Percentiles rank a stretch among this genome's conserved stretches.
These are phyloP conservation scores for Monosporozyma yasuniensis DNA, from an alignment of 805 yeast genomes.

Conservation along the genomic window DNA sequence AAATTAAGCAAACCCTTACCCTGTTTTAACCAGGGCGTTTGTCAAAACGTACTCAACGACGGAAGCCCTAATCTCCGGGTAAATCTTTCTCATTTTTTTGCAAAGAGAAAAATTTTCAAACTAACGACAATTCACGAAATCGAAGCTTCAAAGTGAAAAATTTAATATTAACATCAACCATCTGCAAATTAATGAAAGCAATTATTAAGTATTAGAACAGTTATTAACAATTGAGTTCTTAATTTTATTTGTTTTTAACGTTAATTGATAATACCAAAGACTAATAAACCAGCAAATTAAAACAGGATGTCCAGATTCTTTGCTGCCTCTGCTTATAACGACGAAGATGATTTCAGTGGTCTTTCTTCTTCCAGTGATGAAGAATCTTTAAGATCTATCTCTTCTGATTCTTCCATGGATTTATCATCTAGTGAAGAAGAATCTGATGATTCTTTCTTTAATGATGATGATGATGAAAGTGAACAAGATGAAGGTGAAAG, in stretches of 20 bases:
- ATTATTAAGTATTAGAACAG: no score
- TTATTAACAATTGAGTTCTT: neutral
- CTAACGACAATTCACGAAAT: neutral
- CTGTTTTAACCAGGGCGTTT: no score
- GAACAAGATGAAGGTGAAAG: conserved; percentile 24
- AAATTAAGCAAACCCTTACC: neutral
- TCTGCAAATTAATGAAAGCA: neutral
- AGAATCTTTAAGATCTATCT: conserved; percentile 35
- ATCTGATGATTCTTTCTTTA: conserved; percentile 31
- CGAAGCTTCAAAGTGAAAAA: neutral
- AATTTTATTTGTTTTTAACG: neutral
- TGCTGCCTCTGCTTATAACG: conserved; percentile 39
- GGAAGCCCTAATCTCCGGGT: no score
- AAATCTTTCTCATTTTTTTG: no score
- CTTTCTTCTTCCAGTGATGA: conserved; percentile 36
- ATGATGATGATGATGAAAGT: conserved; percentile 32
- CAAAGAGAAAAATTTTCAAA: neutral
- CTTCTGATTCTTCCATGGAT: conserved; percentile 28
- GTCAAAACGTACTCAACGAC: no score
- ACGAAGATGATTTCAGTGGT: conserved; percentile 30
- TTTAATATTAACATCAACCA: neutral
- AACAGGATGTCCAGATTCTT: conserved; percentile 82
- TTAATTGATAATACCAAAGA: neutral
- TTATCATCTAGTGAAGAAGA: conserved; percentile 18
- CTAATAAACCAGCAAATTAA: neutral